Percentiles rank a stretch among this genome's conserved stretches.
phyloP scores from a whole-genome alignment of 345 rosid species.

The Populus ilicifolia region DNA sequence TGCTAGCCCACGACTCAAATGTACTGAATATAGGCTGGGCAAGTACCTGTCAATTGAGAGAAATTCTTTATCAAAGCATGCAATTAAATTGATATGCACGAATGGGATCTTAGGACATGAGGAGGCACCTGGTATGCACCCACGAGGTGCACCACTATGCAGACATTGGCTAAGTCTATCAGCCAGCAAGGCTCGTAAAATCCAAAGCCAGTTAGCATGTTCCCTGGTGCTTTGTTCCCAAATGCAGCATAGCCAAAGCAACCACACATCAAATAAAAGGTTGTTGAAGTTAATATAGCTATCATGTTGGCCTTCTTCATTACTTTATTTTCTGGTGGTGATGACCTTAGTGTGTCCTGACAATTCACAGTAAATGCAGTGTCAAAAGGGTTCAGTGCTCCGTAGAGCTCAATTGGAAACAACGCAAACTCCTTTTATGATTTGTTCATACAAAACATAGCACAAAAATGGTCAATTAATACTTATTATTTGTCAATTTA shows the following conservation, averaged over 20 bases:
- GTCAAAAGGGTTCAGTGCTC: no score
- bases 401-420: no score
- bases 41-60: conserved; percentile 5
- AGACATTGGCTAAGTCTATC: conserved; percentile 12
- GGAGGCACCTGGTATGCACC: conserved; percentile 2
- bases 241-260: conserved; percentile 20
- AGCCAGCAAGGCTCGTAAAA: conserved; percentile 21
- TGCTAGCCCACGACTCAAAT: conserved; percentile 21
- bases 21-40: conserved; percentile 16
- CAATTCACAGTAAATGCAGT: not conserved
- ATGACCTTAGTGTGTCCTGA: not conserved
- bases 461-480: no score
- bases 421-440: no score
- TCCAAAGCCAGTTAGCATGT: conserved; percentile 17
- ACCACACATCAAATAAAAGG: conserved; percentile 17
- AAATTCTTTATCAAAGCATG: not conserved
- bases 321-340: conserved; percentile 6
- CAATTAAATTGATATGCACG: no score
- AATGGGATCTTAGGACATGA: no score
- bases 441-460: no score
- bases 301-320: conserved; percentile 1
- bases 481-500: no score
- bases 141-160: not conserved
- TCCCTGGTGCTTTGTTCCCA: conserved; percentile 15
- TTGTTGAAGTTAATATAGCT: not conserved